phyloP scores from a whole-genome alignment of 2,329 filamentous ascomycete genomes.

The Pseudocercospora fijiensis region DNA sequence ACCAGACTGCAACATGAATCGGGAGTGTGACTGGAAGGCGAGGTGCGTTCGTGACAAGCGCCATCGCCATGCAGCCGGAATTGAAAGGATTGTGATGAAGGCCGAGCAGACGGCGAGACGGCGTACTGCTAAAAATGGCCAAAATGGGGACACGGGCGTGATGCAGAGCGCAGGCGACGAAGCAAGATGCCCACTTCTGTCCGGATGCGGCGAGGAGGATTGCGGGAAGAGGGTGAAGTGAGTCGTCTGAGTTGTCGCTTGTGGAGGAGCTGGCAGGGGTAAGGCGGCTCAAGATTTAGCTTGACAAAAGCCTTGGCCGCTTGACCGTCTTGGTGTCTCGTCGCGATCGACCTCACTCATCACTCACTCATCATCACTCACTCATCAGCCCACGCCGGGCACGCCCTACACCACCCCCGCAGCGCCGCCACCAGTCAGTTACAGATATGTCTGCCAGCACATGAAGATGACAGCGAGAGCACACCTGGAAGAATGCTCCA shows the following conservation, averaged over 20 bases:
- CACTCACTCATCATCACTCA: too few relatives aligned
- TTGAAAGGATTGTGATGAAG: constrained; percentile 7
- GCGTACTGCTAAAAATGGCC: background rate
- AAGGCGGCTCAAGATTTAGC: background rate
- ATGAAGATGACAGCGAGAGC: too few relatives aligned
- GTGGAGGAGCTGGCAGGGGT: background rate
- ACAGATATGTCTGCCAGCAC: too few relatives aligned
- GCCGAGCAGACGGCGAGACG: background rate
- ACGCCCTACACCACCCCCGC: too few relatives aligned
- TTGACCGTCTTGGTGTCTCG: background rate
- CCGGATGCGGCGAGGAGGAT: background rate
- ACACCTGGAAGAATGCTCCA: background rate
- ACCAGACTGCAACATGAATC: background rate
- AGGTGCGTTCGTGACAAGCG: background rate
- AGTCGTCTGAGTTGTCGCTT: too few relatives aligned
- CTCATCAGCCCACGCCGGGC: too few relatives aligned
- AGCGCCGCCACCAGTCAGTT: too few relatives aligned
- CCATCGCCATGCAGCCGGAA: constrained; percentile 6
- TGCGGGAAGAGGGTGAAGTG: background rate
- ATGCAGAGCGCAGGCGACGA: background rate
- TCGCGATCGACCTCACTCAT: too few relatives aligned
- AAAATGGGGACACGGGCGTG: background rate
- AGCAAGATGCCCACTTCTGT: background rate
- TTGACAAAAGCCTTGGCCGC: background rate
- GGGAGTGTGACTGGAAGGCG: background rate